A percentile compares a stretch with the other conserved stretches of the same genome.
These are phyloP conservation scores for Theileria sp. DNA, from an alignment of 169 alveolate species.

Conservation along the genomic window DNA sequence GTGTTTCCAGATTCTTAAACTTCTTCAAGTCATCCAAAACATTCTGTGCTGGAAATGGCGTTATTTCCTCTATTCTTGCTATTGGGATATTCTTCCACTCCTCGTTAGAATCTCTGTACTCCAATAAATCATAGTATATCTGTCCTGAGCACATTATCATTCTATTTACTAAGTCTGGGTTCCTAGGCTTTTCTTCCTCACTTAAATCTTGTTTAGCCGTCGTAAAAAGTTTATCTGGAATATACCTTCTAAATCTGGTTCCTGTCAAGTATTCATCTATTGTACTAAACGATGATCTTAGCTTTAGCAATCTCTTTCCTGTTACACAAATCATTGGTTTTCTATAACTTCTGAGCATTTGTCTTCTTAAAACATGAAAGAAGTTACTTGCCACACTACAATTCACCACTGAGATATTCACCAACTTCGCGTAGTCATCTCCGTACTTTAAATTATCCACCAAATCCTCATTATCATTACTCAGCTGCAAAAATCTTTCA, in stretches of 20 bases:
- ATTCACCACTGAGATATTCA: conserved; percentile 83
- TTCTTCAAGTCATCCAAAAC: conserved; percentile 69
- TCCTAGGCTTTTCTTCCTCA: neutral
- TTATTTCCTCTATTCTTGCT: conserved; percentile 84
- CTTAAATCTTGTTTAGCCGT: conserved; percentile 15
- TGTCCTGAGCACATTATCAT: conserved; percentile 90
- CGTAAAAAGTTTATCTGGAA: conserved; percentile 57
- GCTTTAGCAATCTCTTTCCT: conserved; percentile 71
- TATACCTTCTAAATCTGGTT: conserved; percentile 65
- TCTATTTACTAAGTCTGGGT: conserved; percentile 67
- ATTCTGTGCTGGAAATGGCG: conserved; percentile 86
- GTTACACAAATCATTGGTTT: conserved; percentile 72
- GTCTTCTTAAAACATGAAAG: conserved; percentile 91
- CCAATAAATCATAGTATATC: conserved; percentile 83
- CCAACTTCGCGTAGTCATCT: conserved; percentile 62
- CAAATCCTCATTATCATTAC: conserved; percentile 77
- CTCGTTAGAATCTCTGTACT: conserved; percentile 69
- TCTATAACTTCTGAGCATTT: conserved; percentile 85
- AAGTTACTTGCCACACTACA: conserved; percentile 88
- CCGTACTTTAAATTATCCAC: conserved; percentile 56
- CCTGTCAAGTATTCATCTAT: conserved; percentile 67
- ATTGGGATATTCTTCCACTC: conserved; percentile 69
- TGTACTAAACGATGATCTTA: conserved; percentile 70
- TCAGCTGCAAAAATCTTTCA: conserved; percentile 83
- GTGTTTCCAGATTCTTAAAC: conserved; percentile 69